Percentiles rank a stretch among this genome's conserved stretches.
phyloP scores from a whole-genome alignment of 1,284 basidiomycete genomes.

The Cerrena zonata region DNA sequence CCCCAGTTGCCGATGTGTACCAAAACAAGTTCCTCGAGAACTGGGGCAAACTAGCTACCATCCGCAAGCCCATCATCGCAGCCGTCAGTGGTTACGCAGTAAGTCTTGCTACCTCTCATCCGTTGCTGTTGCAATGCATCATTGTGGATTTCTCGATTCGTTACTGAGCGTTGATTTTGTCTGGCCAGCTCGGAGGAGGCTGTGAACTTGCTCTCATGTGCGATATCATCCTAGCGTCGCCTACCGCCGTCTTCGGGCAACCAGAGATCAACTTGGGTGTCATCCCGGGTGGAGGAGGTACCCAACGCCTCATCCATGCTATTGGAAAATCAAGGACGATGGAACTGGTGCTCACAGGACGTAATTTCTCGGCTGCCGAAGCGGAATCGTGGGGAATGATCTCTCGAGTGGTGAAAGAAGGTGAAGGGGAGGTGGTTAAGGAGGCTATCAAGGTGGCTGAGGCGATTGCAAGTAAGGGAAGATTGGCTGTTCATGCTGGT shows the following conservation, averaged over 20 bases:
- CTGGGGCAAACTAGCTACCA: slow-evolving; percentile 74
- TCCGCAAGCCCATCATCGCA: slow-evolving; percentile 91
- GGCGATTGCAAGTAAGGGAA: slow-evolving; percentile 80
- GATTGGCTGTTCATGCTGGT: slow-evolving; percentile 81
- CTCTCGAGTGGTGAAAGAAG: slow-evolving; percentile 73
- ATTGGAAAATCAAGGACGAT: slow-evolving; percentile 94
- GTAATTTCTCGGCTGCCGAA: slow-evolving; percentile 74
- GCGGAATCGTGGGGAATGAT: slow-evolving; percentile 84
- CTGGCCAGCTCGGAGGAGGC: slow-evolving; percentile 85
- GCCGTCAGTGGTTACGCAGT: slow-evolving; percentile 95
- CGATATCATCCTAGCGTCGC: slow-evolving; percentile 94
- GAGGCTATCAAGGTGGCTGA: slow-evolving; percentile 84
- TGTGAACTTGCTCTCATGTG: slow-evolving; percentile 96
- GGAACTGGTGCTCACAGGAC: slow-evolving; percentile 91
- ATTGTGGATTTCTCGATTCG: no score
- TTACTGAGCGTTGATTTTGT: neutral
- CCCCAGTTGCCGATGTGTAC: slow-evolving; percentile 78
- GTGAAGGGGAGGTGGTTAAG: slow-evolving; percentile 75
- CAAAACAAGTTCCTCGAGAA: slow-evolving; percentile 83
- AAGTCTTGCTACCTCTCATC: no score
- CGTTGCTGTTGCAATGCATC: no score
- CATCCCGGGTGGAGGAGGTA: slow-evolving; percentile 83
- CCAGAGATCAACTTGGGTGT: slow-evolving; percentile 97
- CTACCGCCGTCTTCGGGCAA: slow-evolving; percentile 90
- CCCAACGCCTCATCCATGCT: slow-evolving; percentile 72